Conservation (phyloP, 1,284 basidiomycete genomes). For the Ganoderma multipileum region DNA sequence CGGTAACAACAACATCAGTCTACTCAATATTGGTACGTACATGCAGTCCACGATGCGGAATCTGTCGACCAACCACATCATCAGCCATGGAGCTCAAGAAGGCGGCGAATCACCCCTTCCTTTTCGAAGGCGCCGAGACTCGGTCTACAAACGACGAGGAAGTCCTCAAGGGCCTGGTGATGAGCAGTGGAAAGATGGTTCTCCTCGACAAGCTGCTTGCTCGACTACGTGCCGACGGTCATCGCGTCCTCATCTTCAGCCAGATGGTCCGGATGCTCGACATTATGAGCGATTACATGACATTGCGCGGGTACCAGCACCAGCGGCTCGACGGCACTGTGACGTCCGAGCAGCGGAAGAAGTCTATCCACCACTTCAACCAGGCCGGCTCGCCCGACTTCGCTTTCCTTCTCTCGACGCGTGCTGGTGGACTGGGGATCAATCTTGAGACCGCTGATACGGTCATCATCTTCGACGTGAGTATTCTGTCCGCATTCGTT, state of each 20-base stretch:
- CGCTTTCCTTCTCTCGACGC: constrained; percentile 89
- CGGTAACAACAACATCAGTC: constrained; percentile 86
- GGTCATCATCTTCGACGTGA: constrained; percentile 98
- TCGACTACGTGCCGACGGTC: constrained; percentile 89
- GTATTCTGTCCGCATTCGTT: constrained; percentile 39
- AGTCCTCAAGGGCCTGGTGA: constrained; percentile 93
- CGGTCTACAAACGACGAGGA: constrained; percentile 83
- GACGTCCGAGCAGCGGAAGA: constrained; percentile 83
- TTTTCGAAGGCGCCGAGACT: constrained; percentile 95
- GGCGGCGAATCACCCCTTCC: constrained; percentile 96
- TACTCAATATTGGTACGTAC: constrained; percentile 88
- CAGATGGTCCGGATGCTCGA: constrained; percentile 99
- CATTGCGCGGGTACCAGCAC: constrained; percentile 83
- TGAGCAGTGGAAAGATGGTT: constrained; percentile 99
- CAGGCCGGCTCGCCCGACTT: constrained; percentile 77
- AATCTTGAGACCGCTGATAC: constrained; percentile 98
- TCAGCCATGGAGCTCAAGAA: constrained; percentile 96
- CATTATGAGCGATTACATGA: constrained; percentile 98
- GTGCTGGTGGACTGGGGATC: constrained; percentile 98
- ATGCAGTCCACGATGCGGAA: background rate
- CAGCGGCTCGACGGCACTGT: constrained; percentile 82
- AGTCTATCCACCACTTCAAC: constrained; percentile 83
- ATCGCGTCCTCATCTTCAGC: constrained; percentile 98
- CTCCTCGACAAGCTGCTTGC: constrained; percentile 93
- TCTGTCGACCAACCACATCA: constrained; percentile 14